Base-by-base conservation (phyloP, 768 basidiomycete genomes). In the Termitomyces sp. region DNA sequence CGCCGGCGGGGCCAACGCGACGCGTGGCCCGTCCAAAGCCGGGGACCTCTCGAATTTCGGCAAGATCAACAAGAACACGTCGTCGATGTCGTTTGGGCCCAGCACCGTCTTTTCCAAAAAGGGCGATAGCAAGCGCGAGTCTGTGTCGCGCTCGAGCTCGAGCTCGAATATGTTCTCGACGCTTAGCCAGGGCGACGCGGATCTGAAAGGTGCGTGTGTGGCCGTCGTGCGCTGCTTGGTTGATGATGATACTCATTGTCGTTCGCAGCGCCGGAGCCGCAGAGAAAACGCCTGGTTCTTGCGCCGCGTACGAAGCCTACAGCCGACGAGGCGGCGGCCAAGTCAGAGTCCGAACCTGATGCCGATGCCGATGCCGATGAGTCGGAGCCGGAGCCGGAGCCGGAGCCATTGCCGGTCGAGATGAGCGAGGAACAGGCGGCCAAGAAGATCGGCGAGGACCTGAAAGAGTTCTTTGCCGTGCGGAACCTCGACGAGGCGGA, bases 1-100 rank as follows among this genome's bases (percentile, higher is more conserved):
- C 19, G 83, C 86, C 51, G 77, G 81, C 53, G 76, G 81, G 53
- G 77, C 80, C 56, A 66, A 67, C 52, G 73, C 75, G 38, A 68
- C 80, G 53, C 82, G 85, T 23, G 81, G 84, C 28, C 83, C 83
- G 41, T 72, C 87, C 55, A 89, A 93, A 73, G 91, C 85, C 49
- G 92, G 92, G 21, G 91, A 95, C 70, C 76, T 95, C 53, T 86
- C 89, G 43, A 81, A 87, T 58, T 95, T 96, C 62, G 92, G 94
- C 62, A 92, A 94, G 77, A 89, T 96, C 68, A 85, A 73, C 73
- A 80, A 83, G 33, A 67, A 75, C 0, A 74, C 81, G 7, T 77
- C 81, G 8, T 77, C 85, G 1, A 83, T 88, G 71, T 84, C 84
- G 0, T 91, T 97, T 68, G 93, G 91, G 7, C 92, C 94, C 2